Evolutionary conservation across 169 alveolate species (phyloP).

Genomic region (Eimeria maxima): DNA sequence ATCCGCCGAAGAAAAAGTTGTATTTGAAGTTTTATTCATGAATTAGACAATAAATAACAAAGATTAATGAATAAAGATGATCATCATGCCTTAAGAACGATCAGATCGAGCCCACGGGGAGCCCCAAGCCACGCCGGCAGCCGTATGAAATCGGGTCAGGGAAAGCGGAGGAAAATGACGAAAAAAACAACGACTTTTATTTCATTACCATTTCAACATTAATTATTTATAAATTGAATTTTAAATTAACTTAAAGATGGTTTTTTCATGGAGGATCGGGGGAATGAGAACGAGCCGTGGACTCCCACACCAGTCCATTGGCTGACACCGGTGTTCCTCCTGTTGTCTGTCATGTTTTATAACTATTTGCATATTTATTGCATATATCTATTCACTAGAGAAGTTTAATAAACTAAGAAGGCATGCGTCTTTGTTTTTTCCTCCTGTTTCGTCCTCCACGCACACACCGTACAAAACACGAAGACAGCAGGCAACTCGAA

Average conservation of each 20-base stretch:
- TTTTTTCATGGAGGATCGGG: background rate
- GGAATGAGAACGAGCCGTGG: background rate
- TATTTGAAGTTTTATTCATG: background rate
- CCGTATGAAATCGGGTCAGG: background rate
- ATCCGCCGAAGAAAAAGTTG: background rate
- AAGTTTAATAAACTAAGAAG: background rate
- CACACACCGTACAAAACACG: background rate
- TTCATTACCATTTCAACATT: background rate
- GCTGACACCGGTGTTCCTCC: background rate
- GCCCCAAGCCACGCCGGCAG: conserved; percentile 38
- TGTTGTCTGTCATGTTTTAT: background rate
- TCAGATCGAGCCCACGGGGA: background rate
- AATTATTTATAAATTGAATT: background rate
- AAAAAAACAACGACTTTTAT: background rate
- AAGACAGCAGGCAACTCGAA: background rate
- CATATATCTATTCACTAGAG: background rate
- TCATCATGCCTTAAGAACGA: background rate
- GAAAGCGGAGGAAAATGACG: background rate
- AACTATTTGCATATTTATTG: background rate
- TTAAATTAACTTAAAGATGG: background rate
- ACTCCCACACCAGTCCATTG: conserved; percentile 15
- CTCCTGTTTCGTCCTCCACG: background rate
- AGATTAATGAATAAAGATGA: background rate
- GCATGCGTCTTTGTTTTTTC: background rate
- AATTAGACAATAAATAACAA: background rate